Evolutionary conservation across 2,329 filamentous ascomycete genomes (phyloP).

Genomic region (Botrytis elliptica): DNA sequence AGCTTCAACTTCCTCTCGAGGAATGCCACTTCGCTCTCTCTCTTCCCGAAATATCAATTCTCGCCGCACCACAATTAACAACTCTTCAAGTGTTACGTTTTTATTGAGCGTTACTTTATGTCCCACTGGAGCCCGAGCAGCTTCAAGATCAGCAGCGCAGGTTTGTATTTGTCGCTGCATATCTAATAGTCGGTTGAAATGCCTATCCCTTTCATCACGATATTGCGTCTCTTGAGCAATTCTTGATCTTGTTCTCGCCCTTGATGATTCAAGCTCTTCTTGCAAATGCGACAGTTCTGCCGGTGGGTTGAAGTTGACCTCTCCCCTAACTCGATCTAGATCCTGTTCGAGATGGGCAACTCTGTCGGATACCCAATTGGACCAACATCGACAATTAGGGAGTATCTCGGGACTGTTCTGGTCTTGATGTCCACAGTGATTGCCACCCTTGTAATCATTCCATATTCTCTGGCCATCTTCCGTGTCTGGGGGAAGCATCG

Average conservation of each 20-base stretch:
- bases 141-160: constrained; percentile 14
- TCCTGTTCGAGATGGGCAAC: background rate
- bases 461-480: background rate
- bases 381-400: constrained; percentile 7
- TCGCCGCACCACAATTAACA: constrained; percentile 8
- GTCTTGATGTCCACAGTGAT: background rate
- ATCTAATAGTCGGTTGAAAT: constrained; percentile 18
- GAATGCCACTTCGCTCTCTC: background rate
- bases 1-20: constrained; percentile 1
- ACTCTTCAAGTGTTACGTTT: constrained; percentile 11
- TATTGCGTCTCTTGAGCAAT: constrained; percentile 10
- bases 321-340: background rate
- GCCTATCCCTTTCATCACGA: constrained; percentile 17
- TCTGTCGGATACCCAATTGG: background rate
- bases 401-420: background rate
- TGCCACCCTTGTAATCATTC: background rate
- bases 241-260: background rate
- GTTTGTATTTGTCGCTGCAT: constrained; percentile 13
- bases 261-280: background rate
- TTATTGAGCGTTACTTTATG: background rate
- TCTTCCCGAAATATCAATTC: background rate
- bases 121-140: background rate
- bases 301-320: background rate
- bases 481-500: constrained; percentile 1
- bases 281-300: background rate